Evolutionary conservation across 352 stramenopile species (phyloP).

Genomic region (Phytophthora lateralis): DNA sequence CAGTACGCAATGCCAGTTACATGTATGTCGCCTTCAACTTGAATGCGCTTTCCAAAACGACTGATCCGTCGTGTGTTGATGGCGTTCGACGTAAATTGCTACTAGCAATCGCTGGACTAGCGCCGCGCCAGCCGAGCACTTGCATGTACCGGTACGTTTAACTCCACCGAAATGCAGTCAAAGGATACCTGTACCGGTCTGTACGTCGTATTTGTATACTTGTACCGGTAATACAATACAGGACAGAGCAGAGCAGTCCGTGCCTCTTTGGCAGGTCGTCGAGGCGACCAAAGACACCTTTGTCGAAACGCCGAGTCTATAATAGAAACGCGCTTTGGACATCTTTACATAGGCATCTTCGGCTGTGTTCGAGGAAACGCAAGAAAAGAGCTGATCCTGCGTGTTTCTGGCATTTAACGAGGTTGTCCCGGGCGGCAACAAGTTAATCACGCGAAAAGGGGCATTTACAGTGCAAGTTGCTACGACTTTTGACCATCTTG

Average conservation of each 20-base stretch:
- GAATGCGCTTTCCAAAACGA: no score
- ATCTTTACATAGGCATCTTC: conserved; percentile 39
- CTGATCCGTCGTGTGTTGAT: background rate
- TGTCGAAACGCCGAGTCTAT: conserved; percentile 13
- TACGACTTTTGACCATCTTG: conserved; percentile 2
- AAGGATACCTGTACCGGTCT: conserved; percentile 14
- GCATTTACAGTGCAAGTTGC: background rate
- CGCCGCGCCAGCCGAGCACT: no score
- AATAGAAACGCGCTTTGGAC: conserved; percentile 30
- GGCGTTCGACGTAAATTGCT: background rate
- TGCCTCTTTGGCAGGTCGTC: background rate
- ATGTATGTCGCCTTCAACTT: background rate
- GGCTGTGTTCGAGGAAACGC: conserved; percentile 30
- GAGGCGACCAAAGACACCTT: conserved; percentile 17
- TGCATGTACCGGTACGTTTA: background rate
- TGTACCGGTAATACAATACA: no score
- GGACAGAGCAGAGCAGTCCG: background rate
- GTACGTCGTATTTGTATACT: no score
- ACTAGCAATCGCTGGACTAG: background rate
- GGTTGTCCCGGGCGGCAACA: background rate
- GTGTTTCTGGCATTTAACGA: conserved; percentile 28
- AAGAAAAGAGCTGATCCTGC: conserved; percentile 20
- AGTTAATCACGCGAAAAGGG: background rate
- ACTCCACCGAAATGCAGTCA: conserved; percentile 17
- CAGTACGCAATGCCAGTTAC: no score